phyloP scores from a whole-genome alignment of 2,329 filamentous ascomycete genomes.

The Calonectria ilicicola region DNA sequence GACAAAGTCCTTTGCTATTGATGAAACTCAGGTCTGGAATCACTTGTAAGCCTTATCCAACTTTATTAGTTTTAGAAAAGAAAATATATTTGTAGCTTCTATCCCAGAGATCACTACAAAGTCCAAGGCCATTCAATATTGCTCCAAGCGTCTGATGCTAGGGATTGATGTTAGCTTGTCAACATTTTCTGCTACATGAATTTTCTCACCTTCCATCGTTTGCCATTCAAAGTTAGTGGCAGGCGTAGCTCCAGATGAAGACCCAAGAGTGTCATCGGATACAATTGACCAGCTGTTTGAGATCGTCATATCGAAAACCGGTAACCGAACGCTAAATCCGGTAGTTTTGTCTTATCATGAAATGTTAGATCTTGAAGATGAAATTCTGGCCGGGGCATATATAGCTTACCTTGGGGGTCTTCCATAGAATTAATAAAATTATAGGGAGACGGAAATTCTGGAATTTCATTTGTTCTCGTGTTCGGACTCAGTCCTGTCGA shows the following conservation, averaged over 20 bases:
- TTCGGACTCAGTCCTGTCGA: background rate
- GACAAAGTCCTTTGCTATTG: background rate
- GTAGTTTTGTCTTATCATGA: background rate
- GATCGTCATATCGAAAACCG: background rate
- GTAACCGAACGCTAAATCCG: background rate
- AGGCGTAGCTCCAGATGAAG: background rate
- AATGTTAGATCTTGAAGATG: background rate
- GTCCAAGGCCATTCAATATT: conserved; percentile 5
- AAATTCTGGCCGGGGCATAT: no score
- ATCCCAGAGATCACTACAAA: background rate
- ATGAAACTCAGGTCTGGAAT: background rate
- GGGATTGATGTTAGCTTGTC: background rate
- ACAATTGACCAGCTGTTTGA: background rate
- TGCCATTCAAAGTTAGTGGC: background rate
- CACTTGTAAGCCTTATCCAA: background rate
- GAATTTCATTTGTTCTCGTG: background rate
- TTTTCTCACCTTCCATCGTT: background rate
- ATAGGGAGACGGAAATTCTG: background rate
- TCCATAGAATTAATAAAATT: background rate
- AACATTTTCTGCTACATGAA: background rate
- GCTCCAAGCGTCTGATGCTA: background rate
- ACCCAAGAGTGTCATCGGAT: no score
- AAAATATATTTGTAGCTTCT: background rate
- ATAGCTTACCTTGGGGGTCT: background rate
- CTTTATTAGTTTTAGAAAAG: background rate